These are phyloP conservation scores for Solanum aculeatissimum DNA, from an alignment of 305 asterid genomes.

Conservation along the genomic window DNA sequence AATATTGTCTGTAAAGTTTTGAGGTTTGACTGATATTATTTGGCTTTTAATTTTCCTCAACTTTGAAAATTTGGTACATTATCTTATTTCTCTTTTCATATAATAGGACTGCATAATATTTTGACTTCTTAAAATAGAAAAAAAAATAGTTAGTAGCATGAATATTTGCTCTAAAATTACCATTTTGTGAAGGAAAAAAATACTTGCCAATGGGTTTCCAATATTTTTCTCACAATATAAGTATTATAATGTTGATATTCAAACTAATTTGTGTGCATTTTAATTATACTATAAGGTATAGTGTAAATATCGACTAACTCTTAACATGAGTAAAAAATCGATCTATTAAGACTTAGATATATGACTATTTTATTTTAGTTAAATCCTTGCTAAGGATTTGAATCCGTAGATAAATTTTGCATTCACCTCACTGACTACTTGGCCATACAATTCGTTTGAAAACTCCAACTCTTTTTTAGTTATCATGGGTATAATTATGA, in stretches of 20 bases:
- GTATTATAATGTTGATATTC: neutral
- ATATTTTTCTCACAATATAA: neutral
- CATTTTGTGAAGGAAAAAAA: neutral
- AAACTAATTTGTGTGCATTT: neutral
- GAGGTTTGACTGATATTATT: slow-evolving; percentile 50
- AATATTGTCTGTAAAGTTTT: slow-evolving; percentile 13
- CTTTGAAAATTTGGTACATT: slow-evolving; percentile 10
- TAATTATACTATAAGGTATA: neutral
- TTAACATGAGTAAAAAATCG: too few species aligned
- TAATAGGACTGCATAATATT: neutral
- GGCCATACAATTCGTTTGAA: neutral
- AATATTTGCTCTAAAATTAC: neutral
- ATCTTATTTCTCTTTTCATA: neutral
- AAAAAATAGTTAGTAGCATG: neutral
- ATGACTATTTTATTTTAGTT: too few species aligned
- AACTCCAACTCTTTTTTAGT: neutral
- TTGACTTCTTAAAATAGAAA: neutral
- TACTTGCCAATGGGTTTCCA: neutral
- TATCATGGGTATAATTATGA: neutral
- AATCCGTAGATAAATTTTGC: too few species aligned
- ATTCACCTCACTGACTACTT: too few species aligned
- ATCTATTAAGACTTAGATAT: too few species aligned
- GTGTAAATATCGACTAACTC: neutral
- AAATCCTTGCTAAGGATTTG: too few species aligned
- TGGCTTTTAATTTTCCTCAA: slow-evolving; percentile 9